A percentile compares a stretch with the other conserved stretches of the same genome.
These are phyloP conservation scores for Vitis hybrid DNA, from an alignment of 177 flowering plant species.

Conservation along the genomic window DNA sequence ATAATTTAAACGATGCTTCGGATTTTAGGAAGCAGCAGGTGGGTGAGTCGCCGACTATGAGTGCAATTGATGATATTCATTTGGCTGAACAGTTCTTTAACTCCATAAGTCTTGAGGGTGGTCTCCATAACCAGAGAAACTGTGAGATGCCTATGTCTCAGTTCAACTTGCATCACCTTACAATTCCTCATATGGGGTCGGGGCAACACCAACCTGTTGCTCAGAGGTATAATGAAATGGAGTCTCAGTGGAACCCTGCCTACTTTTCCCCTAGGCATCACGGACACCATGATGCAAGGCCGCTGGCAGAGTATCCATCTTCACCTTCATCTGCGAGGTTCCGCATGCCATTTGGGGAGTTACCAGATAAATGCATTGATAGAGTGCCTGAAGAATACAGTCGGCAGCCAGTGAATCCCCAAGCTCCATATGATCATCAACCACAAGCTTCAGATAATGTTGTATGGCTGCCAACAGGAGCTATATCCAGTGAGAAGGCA, in stretches of 20 bases:
- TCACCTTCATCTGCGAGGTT: constrained; percentile 73
- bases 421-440: constrained; percentile 46
- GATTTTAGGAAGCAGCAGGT: constrained; percentile 54
- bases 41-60: constrained; percentile 42
- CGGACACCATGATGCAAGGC: constrained; percentile 55
- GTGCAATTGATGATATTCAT: constrained; percentile 38
- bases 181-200: constrained; percentile 44
- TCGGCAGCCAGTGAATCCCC: constrained; percentile 49
- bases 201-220: constrained; percentile 35
- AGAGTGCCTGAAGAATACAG: constrained; percentile 62
- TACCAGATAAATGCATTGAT: constrained; percentile 45
- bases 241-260: constrained; percentile 89
- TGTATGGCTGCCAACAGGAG: constrained; percentile 59
- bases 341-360: constrained; percentile 52
- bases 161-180: constrained; percentile 51
- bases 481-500: constrained; percentile 45
- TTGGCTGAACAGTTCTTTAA: constrained; percentile 53
- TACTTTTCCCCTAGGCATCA: constrained; percentile 83
- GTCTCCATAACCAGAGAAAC: constrained; percentile 53
- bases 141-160: constrained; percentile 50
- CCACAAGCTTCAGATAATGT: constrained; percentile 55
- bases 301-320: constrained; percentile 55
- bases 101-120: constrained; percentile 44
- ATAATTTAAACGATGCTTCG: constrained; percentile 64
- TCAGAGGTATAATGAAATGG: constrained; percentile 71